Conservation (phyloP, 2,329 filamentous ascomycete species). For the Botrytis porri region DNA sequence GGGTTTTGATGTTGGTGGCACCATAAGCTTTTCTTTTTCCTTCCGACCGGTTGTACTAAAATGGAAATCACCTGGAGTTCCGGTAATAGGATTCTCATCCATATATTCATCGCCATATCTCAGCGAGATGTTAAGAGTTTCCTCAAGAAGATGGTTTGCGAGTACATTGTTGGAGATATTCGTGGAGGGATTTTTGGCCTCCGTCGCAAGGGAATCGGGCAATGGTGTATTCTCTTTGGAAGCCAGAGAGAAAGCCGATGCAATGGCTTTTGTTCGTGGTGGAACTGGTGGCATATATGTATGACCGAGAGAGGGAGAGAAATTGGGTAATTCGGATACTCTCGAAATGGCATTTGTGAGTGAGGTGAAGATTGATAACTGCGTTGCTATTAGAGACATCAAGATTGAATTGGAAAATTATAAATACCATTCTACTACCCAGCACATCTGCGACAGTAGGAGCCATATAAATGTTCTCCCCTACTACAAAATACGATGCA, state of each 20-base stretch:
- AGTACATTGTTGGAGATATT: conserved; percentile 29
- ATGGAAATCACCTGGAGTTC: conserved; percentile 63
- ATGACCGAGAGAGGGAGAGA: conserved; percentile 52
- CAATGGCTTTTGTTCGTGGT: conserved; percentile 24
- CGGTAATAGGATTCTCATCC: conserved; percentile 66
- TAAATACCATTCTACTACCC: conserved; percentile 53
- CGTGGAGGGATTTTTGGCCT: conserved; percentile 15
- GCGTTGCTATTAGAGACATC: neutral
- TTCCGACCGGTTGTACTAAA: conserved; percentile 57
- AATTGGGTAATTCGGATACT: conserved; percentile 37
- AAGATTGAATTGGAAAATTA: neutral
- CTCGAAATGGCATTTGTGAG: conserved; percentile 37
- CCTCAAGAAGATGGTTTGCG: conserved; percentile 45
- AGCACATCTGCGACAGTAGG: conserved; percentile 59
- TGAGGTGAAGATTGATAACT: conserved; percentile 22
- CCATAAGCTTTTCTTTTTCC: conserved; percentile 33
- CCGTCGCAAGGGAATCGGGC: conserved; percentile 39
- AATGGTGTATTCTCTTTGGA: conserved; percentile 45
- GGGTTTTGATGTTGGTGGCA: conserved; percentile 25
- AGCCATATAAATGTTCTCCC: conserved; percentile 66
- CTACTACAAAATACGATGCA: conserved; percentile 61
- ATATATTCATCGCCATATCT: conserved; percentile 62
- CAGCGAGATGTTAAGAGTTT: conserved; percentile 56
- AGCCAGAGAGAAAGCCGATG: conserved; percentile 32
- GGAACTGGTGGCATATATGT: conserved; percentile 36